Base-by-base conservation (phyloP, 805 yeast genomes). In the Candida maris region DNA sequence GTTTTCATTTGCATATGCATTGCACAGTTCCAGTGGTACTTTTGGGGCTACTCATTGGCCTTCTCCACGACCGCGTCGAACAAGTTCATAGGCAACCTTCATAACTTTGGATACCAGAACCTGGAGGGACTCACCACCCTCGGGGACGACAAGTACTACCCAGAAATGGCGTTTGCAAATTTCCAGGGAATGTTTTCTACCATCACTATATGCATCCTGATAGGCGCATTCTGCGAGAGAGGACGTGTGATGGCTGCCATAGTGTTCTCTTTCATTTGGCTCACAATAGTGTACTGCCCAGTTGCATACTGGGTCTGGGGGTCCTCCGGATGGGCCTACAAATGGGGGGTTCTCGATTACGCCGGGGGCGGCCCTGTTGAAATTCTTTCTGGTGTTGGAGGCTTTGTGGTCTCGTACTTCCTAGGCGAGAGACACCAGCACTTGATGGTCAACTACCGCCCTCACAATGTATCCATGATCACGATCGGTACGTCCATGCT, bases 361-460 rank as follows among this genome's bases (percentile, higher is more conserved):
- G 98, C 98, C 17, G 98, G 98, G 20, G 97, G 97, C 38, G 97
- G 97, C 0, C 95, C 97, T 1, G 96, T 91, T 19, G 97, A 91
- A 60, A 86, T 93, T 38, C 72, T 85, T 20, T 81, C 94, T 17
- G 97, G 97, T 42, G 83, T 88, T 17, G 84, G 87, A 23, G 97
- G 96, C 1, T 80, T 91, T 51, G 95, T 85, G 4, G 81, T 81
- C 49, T 78, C 88, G n/a, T 79, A 77, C 38, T 82, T 83, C 45
- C 62, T 85, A 36, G 96, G 96, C 7, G 75, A 84, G 51, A 73
- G 97, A 60, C 72, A 69, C 41, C 70, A 81, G 70, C 69, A 93
- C 65, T 69, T 83, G 41, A 74, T 87, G 74, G 79, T 85, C 53
- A 88, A 88, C 60, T 89, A 81, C 65, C 71, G 97, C 48, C 97